Percentiles rank a stretch among this genome's conserved stretches.
These are phyloP conservation scores for Ascochyta pisi DNA, from an alignment of 2,329 filamentous ascomycete species.

Conservation along the genomic window DNA sequence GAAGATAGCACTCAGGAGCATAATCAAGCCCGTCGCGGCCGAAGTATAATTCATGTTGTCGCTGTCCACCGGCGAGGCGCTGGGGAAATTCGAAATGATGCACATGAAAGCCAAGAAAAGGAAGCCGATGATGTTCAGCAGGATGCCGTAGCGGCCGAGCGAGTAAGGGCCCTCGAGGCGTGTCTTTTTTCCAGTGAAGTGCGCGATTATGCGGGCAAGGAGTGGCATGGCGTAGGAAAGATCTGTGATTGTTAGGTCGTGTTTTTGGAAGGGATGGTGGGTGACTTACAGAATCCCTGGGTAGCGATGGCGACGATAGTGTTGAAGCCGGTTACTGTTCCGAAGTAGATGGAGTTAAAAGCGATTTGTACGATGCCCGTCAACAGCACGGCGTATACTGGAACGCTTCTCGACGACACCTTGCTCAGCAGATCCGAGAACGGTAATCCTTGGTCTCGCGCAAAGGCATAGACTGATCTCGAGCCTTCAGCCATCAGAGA, in stretches of 20 bases:
- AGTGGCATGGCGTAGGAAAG: conserved; percentile 65
- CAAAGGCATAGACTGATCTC: conserved; percentile 56
- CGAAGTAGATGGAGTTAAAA: conserved; percentile 63
- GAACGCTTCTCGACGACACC: conserved; percentile 58
- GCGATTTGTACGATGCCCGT: conserved; percentile 59
- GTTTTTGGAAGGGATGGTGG: background rate
- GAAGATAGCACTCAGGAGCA: conserved; percentile 57
- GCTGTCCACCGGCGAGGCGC: conserved; percentile 57
- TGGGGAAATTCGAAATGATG: conserved; percentile 65
- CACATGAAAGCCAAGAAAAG: conserved; percentile 61
- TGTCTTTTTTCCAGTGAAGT: conserved; percentile 53
- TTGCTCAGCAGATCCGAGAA: conserved; percentile 57
- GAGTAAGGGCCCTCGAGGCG: conserved; percentile 54
- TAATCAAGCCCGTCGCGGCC: conserved; percentile 63
- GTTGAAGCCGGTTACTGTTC: conserved; percentile 61
- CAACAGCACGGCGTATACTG: conserved; percentile 58
- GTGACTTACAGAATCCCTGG: conserved; percentile 60
- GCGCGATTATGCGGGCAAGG: conserved; percentile 58
- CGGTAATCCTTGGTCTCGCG: conserved; percentile 61
- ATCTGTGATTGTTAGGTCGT: conserved; percentile 43
- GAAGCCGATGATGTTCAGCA: conserved; percentile 59
- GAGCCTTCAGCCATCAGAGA: conserved; percentile 58
- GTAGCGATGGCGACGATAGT: conserved; percentile 65
- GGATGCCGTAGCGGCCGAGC: conserved; percentile 54
- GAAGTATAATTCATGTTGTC: conserved; percentile 67